Evolutionary conservation across 805 yeast species (phyloP), one percentile per base, ranked within the genome.

Genomic region (Hanseniaspora thailandica): DNA sequence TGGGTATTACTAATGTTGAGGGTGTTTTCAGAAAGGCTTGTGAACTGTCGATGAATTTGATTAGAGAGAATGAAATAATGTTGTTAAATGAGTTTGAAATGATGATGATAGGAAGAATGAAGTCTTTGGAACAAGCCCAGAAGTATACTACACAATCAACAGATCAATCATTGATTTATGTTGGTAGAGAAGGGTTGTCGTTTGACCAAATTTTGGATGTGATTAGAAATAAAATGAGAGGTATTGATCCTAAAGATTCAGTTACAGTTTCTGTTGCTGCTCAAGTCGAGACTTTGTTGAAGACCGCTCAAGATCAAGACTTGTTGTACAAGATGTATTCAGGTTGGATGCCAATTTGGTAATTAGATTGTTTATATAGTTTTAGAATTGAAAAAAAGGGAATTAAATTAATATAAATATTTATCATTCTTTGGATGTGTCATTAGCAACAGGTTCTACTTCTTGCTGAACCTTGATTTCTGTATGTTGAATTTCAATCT

Each of bases 31-130:
- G 96, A 57, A 80, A 76, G 53, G 76, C 95, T 0, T 82, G 95
- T 62, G 97, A 90, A 62, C 87, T 88, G 0, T 84, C 96, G 0
- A 76, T 86, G 61, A 67, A 73, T 4, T 66, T 89, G 30, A 72
- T 93, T 54, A 73, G 97, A 56, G 76, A 72, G 19, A 82, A 90
- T 62, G 96, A 90, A 62, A 82, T 86, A 8, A 79, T 86, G 19
- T 69, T 93, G 59, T 83, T 89, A 85, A 90, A 89, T 62, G 84
- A 87, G 44, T 74, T 94, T 61, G 97, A 93, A 66, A 85, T 96
- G 0, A 86, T 93, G 63, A 71, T 93, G 56, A 86, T 93, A 64
- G 98, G 93, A 66, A 95, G 96, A 1, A 41, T 48, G 45, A 47
- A 47, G 17, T 52, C 55, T 7, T 8, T 52, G 20, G 52, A 52